These are phyloP conservation scores for Bjerkandera adusta DNA, from an alignment of 1,284 basidiomycete species.

Conservation along the genomic window DNA sequence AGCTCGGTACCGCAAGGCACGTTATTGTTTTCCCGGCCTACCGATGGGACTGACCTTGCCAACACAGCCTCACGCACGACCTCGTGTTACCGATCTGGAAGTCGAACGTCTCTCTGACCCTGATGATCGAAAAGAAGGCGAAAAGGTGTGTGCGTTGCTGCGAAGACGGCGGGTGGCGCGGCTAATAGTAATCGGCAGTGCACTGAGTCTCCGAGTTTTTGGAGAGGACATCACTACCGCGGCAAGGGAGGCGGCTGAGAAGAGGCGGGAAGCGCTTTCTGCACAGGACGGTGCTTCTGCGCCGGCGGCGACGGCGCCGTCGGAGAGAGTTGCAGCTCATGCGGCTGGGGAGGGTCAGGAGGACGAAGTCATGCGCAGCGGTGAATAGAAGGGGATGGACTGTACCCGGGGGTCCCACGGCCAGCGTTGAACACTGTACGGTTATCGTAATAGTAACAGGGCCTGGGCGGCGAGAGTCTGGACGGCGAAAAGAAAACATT, in stretches of 20 bases:
- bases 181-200: slow-evolving; percentile 38
- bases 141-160: slow-evolving; percentile 69
- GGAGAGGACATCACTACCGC: slow-evolving; percentile 68
- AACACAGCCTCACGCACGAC: slow-evolving; percentile 64
- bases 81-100: slow-evolving; percentile 90
- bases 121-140: slow-evolving; percentile 94
- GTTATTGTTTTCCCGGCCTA: not conserved
- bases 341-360: not conserved
- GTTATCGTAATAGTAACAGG: too few relatives aligned
- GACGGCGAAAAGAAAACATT: too few relatives aligned
- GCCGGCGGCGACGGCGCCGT: too few relatives aligned
- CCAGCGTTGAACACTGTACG: not conserved
- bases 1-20: slow-evolving; percentile 45
- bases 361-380: not conserved
- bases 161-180: not conserved
- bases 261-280: slow-evolving; percentile 14
- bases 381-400: not conserved
- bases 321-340: too few relatives aligned
- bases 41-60: slow-evolving; percentile 6
- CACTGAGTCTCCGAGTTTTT: slow-evolving; percentile 78
- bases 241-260: slow-evolving; percentile 36
- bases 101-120: slow-evolving; percentile 77
- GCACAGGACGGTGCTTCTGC: too few relatives aligned
- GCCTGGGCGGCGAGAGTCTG: too few relatives aligned
- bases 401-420: not conserved